Percentiles rank a stretch among this genome's conserved stretches.
Conservation (phyloP, 179 eudicot genomes). For the Corrigiola litoralis region DNA sequence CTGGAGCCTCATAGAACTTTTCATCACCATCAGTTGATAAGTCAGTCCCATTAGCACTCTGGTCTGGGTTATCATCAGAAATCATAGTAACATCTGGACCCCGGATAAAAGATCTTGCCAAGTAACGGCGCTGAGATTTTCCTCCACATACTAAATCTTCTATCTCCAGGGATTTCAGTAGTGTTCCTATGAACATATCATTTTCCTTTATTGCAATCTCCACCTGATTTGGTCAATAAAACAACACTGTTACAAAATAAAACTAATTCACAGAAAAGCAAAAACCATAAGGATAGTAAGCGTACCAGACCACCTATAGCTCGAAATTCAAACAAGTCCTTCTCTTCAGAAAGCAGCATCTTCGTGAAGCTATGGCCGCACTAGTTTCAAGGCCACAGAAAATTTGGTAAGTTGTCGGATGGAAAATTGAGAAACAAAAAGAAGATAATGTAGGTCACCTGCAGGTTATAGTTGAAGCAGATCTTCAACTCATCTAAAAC, state of each 20-base stretch:
- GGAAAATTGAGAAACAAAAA: not conserved
- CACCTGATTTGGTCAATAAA: slow-evolving; percentile 49
- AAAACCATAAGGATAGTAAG: slow-evolving; percentile 2
- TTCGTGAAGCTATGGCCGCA: slow-evolving; percentile 47
- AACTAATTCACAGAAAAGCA: not conserved
- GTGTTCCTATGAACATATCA: slow-evolving; percentile 89
- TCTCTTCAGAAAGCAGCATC: slow-evolving; percentile 84
- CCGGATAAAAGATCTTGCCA: slow-evolving; percentile 82
- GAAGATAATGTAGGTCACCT: slow-evolving; percentile 33
- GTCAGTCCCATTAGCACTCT: slow-evolving; percentile 32
- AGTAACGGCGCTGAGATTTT: slow-evolving; percentile 45
- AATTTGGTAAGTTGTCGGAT: not conserved
- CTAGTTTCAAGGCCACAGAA: slow-evolving; percentile 26
- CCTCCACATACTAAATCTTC: slow-evolving; percentile 78
- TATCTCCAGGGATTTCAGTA: slow-evolving; percentile 84
- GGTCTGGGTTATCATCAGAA: slow-evolving; percentile 31
- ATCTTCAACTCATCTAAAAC: slow-evolving; percentile 85
- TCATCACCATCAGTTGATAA: slow-evolving; percentile 68
- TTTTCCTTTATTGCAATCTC: slow-evolving; percentile 69
- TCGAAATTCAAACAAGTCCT: slow-evolving; percentile 80
- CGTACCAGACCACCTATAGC: slow-evolving; percentile 95
- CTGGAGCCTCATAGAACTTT: slow-evolving; percentile 83
- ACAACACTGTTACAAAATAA: slow-evolving; percentile 4
- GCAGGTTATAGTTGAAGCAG: slow-evolving; percentile 58
- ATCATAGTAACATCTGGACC: slow-evolving; percentile 44